Percentiles rank a stretch among this genome's conserved stretches.
Conservation (phyloP, 2,329 filamentous ascomycete genomes). For the Trichophyton simii region DNA sequence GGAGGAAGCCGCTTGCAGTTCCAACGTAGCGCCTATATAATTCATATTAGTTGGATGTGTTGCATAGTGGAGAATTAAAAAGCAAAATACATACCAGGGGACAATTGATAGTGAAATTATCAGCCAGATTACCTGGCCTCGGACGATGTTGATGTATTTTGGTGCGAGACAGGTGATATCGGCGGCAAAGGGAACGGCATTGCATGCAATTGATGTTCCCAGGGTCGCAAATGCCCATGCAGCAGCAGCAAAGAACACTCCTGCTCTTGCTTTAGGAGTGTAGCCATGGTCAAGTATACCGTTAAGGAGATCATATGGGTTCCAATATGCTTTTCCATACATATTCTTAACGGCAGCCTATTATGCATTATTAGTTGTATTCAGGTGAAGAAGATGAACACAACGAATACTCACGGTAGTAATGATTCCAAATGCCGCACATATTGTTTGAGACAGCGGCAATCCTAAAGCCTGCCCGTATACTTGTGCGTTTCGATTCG, state of each 20-base stretch:
- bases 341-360: conserved; percentile 24
- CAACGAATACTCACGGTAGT: conserved; percentile 12
- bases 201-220: conserved; percentile 18
- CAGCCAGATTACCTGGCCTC: conserved; percentile 23
- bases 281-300: conserved; percentile 28
- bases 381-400: background rate
- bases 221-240: conserved; percentile 17
- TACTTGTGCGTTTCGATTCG: conserved; percentile 22
- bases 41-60: background rate
- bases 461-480: conserved; percentile 19
- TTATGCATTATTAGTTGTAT: background rate
- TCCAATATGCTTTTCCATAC: conserved; percentile 29
- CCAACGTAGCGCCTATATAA: conserved; percentile 15
- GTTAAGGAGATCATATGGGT: conserved; percentile 26
- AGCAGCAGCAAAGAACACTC: conserved; percentile 24
- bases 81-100: conserved; percentile 23
- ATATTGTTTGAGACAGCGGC: conserved; percentile 15
- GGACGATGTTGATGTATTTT: conserved; percentile 22
- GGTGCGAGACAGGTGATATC: conserved; percentile 25
- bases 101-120: conserved; percentile 22
- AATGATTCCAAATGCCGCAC: conserved; percentile 17
- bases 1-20: conserved; percentile 17
- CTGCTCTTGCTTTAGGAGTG: conserved; percentile 20
- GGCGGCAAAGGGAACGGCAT: conserved; percentile 25
- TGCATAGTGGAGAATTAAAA: background rate